Base-by-base conservation (phyloP, 352 stramenopile genomes). In the Phytopythium mirpurense region DNA sequence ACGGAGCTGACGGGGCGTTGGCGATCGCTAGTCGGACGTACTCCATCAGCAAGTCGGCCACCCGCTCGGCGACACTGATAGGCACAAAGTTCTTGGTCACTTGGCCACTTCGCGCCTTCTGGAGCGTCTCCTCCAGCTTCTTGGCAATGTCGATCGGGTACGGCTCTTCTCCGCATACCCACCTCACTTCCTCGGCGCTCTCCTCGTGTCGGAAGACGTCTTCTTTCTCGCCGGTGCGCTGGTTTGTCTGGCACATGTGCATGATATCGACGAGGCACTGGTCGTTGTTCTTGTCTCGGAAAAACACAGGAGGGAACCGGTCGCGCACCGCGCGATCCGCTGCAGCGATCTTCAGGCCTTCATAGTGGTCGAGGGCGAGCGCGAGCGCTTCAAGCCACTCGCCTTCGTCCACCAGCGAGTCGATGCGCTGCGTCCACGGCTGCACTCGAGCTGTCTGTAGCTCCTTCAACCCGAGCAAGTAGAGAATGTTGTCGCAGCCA, bases 361-460 rank as follows among this genome's bases (percentile, higher is more conserved):
- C 93, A 41, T 97, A 98, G 58, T 98, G 89, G 65, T 98, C 94
- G 32, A 98, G 71, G 8, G 93, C 91, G n/a, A 98, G 70, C 26
- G 93, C 92, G 16, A 99, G 79, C 3, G 95, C 96, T 65, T 98
- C 94, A 7, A 99, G 77, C 96, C 96, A 99, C 70, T 98, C 93
- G 41, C 96, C 96, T 62, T 98, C 89, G 51, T 98, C 88, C 46
- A 98, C 90, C 16, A 98, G 68, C 37, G 87, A 92, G 50, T 97
- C 89, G 45, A 99, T 97, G 53, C 93, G 86, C 59, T 96, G 77
- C 29, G 81, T 95, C 72, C 93, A 98, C 24, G 90, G 89, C 45
- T 98, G 73, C 35, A 98, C 83, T 18, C 88, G 87, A 38, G 96
- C 87, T 2, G 80, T 87, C 49, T 96, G 83, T 5, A 99, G 63